phyloP scores from a whole-genome alignment of 495 filamentous ascomycete genomes.

The Barbatosphaeria neglecta region DNA sequence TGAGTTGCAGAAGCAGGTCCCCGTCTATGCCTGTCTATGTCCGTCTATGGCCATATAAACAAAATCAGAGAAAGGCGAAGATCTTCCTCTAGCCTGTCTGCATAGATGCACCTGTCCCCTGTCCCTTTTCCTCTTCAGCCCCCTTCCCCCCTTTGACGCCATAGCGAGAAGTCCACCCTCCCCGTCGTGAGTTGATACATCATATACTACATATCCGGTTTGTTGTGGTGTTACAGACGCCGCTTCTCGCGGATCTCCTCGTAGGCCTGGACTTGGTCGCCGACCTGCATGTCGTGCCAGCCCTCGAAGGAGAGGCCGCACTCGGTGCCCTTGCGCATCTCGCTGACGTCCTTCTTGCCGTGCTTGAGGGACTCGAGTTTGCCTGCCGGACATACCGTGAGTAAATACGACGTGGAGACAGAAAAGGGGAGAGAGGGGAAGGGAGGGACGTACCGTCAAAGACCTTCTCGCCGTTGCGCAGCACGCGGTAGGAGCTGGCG shows the following conservation, averaged over 20 bases:
- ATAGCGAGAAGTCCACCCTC: no score
- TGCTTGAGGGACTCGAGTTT: slow-evolving; percentile 72
- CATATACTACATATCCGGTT: not conserved
- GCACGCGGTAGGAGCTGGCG: slow-evolving; percentile 54
- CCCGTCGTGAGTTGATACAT: no score
- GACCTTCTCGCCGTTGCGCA: slow-evolving; percentile 52
- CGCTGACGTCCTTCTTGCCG: slow-evolving; percentile 76
- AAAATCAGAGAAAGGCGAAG: no score
- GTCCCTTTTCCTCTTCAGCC: no score
- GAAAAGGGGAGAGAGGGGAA: not conserved
- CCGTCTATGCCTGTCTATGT: not conserved
- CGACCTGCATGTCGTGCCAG: slow-evolving; percentile 66
- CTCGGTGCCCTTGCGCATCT: slow-evolving; percentile 84
- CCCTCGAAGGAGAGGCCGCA: slow-evolving; percentile 80
- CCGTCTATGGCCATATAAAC: no score
- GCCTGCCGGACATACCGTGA: slow-evolving; percentile 37
- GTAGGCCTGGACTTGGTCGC: slow-evolving; percentile 79
- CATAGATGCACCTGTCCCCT: no score
- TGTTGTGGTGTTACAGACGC: slow-evolving; percentile 34
- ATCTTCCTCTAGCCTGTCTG: no score
- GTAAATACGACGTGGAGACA: not conserved
- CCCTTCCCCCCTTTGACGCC: no score
- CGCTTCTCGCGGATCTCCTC: slow-evolving; percentile 69
- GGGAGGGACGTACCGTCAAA: slow-evolving; percentile 59
- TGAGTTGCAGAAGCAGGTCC: not conserved